Conservation (phyloP, 2,329 filamentous ascomycete species). For the Aspergillus chevalieri region DNA sequence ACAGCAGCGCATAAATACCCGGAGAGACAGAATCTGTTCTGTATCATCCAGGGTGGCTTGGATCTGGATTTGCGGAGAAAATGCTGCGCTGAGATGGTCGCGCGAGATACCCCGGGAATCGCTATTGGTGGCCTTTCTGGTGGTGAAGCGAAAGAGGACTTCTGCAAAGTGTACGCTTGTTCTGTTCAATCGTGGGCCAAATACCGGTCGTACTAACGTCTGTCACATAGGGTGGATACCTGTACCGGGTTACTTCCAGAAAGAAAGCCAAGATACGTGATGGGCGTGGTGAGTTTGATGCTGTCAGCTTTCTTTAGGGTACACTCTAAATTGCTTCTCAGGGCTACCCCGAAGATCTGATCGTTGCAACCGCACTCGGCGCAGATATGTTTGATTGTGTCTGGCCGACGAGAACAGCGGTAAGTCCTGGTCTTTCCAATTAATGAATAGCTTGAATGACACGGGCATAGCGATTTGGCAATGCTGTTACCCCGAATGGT, state of each 20-base stretch:
- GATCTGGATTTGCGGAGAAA: slow-evolving; percentile 78
- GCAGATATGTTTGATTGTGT: slow-evolving; percentile 99
- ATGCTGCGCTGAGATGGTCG: slow-evolving; percentile 83
- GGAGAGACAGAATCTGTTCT: slow-evolving; percentile 84
- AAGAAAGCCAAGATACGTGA: slow-evolving; percentile 94
- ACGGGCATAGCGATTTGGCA: slow-evolving; percentile 68
- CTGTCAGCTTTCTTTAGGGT: neutral
- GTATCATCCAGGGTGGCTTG: slow-evolving; percentile 94
- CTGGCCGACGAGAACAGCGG: slow-evolving; percentile 91
- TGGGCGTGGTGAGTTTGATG: slow-evolving; percentile 66
- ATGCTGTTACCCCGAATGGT: slow-evolving; percentile 76
- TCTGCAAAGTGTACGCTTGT: slow-evolving; percentile 64
- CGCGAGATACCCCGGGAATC: slow-evolving; percentile 86
- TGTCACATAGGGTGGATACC: slow-evolving; percentile 55
- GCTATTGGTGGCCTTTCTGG: slow-evolving; percentile 93
- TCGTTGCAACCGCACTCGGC: slow-evolving; percentile 87
- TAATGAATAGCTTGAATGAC: neutral
- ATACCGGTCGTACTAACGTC: slow-evolving; percentile 6
- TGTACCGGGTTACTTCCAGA: slow-evolving; percentile 82
- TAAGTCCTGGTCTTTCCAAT: slow-evolving; percentile 29
- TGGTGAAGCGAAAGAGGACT: slow-evolving; percentile 88
- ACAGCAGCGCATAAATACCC: slow-evolving; percentile 83
- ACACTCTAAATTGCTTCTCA: slow-evolving; percentile 19
- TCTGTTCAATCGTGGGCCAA: neutral
- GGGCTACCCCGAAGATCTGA: slow-evolving; percentile 91